Percentiles rank a stretch among this genome's conserved stretches.
phyloP scores from a whole-genome alignment of 2,329 filamentous ascomycete genomes.

The Periconia sp. region DNA sequence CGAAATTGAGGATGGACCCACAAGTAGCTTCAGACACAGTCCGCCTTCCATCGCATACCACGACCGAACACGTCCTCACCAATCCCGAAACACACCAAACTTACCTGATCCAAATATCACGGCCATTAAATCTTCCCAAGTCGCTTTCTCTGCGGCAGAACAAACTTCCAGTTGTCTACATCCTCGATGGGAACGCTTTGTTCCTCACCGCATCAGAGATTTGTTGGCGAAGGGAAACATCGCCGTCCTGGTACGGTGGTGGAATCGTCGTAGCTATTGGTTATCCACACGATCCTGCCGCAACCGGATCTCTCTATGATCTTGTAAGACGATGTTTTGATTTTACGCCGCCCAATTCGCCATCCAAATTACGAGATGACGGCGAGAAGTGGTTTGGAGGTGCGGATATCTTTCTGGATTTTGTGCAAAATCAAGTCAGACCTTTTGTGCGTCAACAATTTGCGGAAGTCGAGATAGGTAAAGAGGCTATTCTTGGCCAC shows the following conservation, averaged over 20 bases:
- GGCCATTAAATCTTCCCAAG: not conserved
- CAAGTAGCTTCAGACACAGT: too few species aligned
- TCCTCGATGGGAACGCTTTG: slow-evolving; percentile 2
- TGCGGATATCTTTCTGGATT: slow-evolving; percentile 1
- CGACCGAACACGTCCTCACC: not conserved
- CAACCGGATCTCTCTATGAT: not conserved
- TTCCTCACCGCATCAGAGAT: slow-evolving; percentile 3
- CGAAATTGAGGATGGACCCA: too few species aligned
- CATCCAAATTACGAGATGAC: too few species aligned
- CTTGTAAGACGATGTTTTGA: not conserved
- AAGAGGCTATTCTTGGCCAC: slow-evolving; percentile 1
- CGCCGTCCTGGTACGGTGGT: not conserved
- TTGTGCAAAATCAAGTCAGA: not conserved
- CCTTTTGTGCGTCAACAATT: not conserved
- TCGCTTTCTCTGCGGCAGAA: not conserved
- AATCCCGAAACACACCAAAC: not conserved
- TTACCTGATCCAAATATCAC: slow-evolving; percentile 1
- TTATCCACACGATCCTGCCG: slow-evolving; percentile 1
- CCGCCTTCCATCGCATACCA: too few species aligned
- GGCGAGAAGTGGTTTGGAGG: not conserved
- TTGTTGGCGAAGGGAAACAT: not conserved
- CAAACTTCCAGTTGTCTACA: not conserved
- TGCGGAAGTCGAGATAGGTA: not conserved
- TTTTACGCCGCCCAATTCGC: slow-evolving; percentile 1
- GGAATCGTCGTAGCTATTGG: slow-evolving; percentile 1